Evolutionary conservation across 106 monocot species (phyloP), one percentile per base, ranked within the genome.

Genomic region (Platanthera zijinensis): DNA sequence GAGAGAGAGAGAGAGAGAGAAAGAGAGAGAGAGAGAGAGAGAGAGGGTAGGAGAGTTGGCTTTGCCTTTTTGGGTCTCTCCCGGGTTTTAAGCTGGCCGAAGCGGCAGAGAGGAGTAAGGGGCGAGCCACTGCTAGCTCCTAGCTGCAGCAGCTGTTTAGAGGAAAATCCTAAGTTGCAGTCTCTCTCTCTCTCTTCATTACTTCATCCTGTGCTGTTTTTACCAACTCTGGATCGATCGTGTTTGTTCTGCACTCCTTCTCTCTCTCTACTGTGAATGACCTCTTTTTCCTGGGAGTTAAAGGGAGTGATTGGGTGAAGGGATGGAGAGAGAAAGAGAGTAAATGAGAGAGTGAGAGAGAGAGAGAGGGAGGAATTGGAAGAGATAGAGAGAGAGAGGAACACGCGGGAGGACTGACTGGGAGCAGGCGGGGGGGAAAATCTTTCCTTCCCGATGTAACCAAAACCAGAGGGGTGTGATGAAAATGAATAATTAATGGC

Each of bases 161-260:
- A 84, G 85, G 79, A 61, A 85, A 84, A 82, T 86, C 83, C 86
- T 77, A 84, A 84, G 86, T 89, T 89, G 84, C 89, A 86, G 83
- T 66, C 6, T 46, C 75, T 25, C 22, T 30, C 32, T 5, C 22
- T 61, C 19, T 4, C 21, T 19, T 18, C 6, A 61, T 61, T 18
- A 59, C 17, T 1, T 19, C 59, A 59, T 17, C 18, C 53, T 10
- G 78, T 80, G 15, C 3, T 48, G 79, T 76, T 84, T 66, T 80
- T 77, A 77, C 71, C 84, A 74, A 56, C 50, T 48, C 21, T 5
- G 0, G 10, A 52, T 25, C 10, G 28, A 0, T 4, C 2, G 61
- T 51, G 50, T 64, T 46, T 47, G 74, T 61, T 4, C 10, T 45
- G 45, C 12, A 9, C 75, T 76, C 53, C 70, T 17, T 75, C 50